A percentile compares a stretch with the other conserved stretches of the same genome.
Conservation (phyloP, 2,329 filamentous ascomycete genomes). For the Epicoccum nigrum region DNA sequence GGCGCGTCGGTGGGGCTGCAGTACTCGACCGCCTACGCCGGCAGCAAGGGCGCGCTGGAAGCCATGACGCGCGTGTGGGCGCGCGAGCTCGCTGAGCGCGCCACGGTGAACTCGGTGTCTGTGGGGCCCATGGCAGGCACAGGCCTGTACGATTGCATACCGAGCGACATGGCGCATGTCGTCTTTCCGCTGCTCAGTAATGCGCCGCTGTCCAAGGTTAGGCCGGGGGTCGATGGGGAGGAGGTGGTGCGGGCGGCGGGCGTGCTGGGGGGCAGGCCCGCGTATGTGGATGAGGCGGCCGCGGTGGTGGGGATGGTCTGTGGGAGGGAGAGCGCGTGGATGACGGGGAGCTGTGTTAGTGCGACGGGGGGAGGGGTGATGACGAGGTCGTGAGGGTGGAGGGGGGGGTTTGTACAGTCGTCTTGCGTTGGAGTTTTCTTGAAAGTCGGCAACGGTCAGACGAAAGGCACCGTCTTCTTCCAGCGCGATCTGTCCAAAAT, state of each 20-base stretch:
- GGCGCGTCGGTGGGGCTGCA: neutral
- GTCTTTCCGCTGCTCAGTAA: neutral
- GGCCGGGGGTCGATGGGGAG: too few relatives aligned
- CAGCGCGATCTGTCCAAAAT: too few relatives aligned
- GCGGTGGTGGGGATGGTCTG: neutral
- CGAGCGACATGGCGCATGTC: neutral
- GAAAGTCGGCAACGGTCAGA: too few relatives aligned
- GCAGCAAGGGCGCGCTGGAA: constrained; percentile 1
- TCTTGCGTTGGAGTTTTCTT: too few relatives aligned
- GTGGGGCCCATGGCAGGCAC: neutral
- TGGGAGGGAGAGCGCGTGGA: neutral
- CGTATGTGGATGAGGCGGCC: neutral
- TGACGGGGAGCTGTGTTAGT: too few relatives aligned
- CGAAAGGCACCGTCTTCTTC: too few relatives aligned
- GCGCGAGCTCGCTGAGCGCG: neutral
- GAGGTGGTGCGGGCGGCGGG: neutral
- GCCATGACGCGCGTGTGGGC: neutral
- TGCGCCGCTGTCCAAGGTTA: neutral
- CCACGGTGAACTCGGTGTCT: neutral
- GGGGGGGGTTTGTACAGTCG: too few relatives aligned
- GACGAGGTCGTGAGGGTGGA: neutral
- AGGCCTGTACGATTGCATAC: neutral
- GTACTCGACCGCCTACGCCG: constrained; percentile 1
- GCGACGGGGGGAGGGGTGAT: neutral
- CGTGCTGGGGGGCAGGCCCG: neutral